Base-by-base conservation (phyloP, 495 filamentous ascomycete genomes). In the Bacidia gigantensis region DNA sequence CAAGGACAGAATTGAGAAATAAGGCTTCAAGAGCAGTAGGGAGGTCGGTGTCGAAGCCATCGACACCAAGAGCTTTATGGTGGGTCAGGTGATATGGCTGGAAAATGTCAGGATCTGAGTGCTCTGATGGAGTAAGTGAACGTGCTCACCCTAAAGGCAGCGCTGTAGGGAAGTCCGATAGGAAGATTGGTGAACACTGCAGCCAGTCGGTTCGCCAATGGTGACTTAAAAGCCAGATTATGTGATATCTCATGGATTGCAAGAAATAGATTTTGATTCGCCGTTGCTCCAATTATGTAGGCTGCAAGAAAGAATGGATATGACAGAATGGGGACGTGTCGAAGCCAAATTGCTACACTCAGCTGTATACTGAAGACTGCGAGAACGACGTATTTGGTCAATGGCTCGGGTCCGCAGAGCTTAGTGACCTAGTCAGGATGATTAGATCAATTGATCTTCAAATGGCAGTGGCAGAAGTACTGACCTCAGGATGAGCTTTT, bases 231-330 rank as follows among this genome's bases (percentile, higher is more conserved):
- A 14, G 92, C 93, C 38, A 99, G 77, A 58, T 97, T 99, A 69
- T 99, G 93, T 20, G 87, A 92, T 65, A 99, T 97, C 69, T 99
- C 93, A 68, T 99, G 93, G 62, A 99, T 99, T 45, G 93, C 89
- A 10, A 99, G 80, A 74, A 99, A 99, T 25, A 96, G 77, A 67
- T 99, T 99, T 73, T 97, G 93, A 75, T 97, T 99, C 38, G 89
- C 79, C 0, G 93, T 99, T 7, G 92, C 93, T 52, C 93, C 93
- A 56, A 99, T 77, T 53, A 95, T 69, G 71, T 99, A 99, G 52
- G 86, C 87, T 0, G 86, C 84, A 40, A 83, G 73, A 69, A 94
- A 79, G 75, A 89, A 95, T 20, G 69, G 73, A 74, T 77, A 86
- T 57, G 87, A 90, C 54, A 90, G 75, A 66, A 96, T 79, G 20